A percentile compares a stretch with the other conserved stretches of the same genome.
phyloP scores from a whole-genome alignment of 2,329 filamentous ascomycete genomes.

The Aspergillus proliferans region DNA sequence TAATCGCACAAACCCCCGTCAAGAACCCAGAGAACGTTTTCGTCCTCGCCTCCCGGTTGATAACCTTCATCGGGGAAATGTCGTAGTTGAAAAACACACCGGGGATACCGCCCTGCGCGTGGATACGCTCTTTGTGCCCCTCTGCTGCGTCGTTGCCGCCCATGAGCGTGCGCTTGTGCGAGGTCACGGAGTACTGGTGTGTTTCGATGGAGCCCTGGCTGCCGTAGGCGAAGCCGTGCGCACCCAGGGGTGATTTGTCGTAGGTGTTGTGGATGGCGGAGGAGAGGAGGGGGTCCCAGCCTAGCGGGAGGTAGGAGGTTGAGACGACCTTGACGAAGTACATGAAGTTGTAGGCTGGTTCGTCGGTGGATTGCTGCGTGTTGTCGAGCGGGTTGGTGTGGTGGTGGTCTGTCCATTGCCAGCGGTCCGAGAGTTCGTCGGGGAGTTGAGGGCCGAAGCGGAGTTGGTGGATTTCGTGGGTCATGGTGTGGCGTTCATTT shows the following conservation, averaged over 20 bases:
- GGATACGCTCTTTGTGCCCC: conserved; percentile 85
- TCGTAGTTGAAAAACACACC: conserved; percentile 99
- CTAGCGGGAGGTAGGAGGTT: conserved; percentile 87
- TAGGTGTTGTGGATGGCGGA: conserved; percentile 31
- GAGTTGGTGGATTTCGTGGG: conserved; percentile 79
- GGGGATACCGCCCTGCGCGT: conserved; percentile 85
- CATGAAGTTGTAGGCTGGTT: conserved; percentile 92
- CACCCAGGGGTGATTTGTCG: conserved; percentile 59
- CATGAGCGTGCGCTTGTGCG: conserved; percentile 79
- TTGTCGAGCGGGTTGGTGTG: conserved; percentile 78
- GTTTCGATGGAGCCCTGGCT: conserved; percentile 82
- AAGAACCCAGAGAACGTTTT: conserved; percentile 92
- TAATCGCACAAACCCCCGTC: conserved; percentile 86
- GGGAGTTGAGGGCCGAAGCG: conserved; percentile 91
- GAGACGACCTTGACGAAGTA: conserved; percentile 99
- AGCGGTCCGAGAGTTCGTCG: conserved; percentile 54
- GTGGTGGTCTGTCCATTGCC: conserved; percentile 83
- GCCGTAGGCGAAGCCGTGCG: conserved; percentile 59
- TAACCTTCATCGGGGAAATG: conserved; percentile 98
- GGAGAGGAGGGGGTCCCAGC: conserved; percentile 64
- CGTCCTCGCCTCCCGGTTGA: conserved; percentile 84
- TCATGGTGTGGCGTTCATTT: conserved; percentile 72
- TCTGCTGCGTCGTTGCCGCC: conserved; percentile 81
- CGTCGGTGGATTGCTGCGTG: conserved; percentile 67
- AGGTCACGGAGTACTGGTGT: conserved; percentile 96